Evolutionary conservation across 1,139 yeast genomes (phyloP), one percentile per base, ranked within the genome.

Genomic region (Debaryomyces coudertii): DNA sequence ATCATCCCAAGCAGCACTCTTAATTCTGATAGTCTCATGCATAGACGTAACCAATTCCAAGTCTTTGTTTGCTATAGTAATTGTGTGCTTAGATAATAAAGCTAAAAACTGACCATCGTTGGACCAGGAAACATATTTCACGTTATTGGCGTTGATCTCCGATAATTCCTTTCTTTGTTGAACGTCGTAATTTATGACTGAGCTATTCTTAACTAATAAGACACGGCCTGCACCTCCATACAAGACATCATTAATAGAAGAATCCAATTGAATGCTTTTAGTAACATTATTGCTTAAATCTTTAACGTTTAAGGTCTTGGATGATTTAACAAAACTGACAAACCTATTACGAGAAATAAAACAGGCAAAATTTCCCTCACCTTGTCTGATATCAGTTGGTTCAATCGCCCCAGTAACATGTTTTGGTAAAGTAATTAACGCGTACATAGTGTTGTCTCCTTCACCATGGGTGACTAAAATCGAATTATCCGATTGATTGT

Each of bases 1-100:
- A 58, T 90, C 97, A 65, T 93, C 99, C 98, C 98, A 95, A 9
- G 96, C 90, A 41, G 97, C 98, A 71, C 96, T 86, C 75, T 95
- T 95, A 61, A 95, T 90, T 67, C 99, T 80, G 56, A 95, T 93
- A 4, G 99, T 93, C 71, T 95, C 99, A 64, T 92, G 98, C 81
- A 92, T 79, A 4, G 96, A 85, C 44, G 93, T 85, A 36, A 90
- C 77, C 52, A 85, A 72, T 62, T 90, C 90, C 58, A 93, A 78
- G 54, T 83, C 85, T 65, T 82, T 87, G 58, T 83, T 86, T 27
- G 90, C 96, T 58, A 93, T 84, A 7, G 96, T 87, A 56, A 95
- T 88, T 24, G 95, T 87, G 69, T 95, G 99, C 65, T 93, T 95
- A 23, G 96, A 85, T 64, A 92, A 77, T 48, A 95, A 75, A 1